phyloP scores from a whole-genome alignment of 1,284 basidiomycete species.

The Puccinia coronata region DNA sequence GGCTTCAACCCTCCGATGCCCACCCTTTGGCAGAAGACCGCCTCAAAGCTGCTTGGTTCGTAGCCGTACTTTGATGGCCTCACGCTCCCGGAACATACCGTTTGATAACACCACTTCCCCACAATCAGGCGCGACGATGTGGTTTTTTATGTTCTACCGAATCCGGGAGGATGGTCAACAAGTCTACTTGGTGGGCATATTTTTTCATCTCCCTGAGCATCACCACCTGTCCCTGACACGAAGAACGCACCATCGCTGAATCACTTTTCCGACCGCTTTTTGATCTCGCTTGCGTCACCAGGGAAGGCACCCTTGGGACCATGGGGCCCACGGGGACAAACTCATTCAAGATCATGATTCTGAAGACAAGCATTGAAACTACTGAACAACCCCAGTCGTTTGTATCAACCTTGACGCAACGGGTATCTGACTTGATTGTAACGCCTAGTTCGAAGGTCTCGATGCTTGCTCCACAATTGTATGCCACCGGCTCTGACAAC shows the following conservation, averaged over 20 bases:
- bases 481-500: too few species aligned
- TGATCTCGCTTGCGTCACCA: not conserved
- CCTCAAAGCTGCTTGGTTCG: conserved; percentile 41
- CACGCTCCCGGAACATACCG: not conserved
- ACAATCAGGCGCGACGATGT: conserved; percentile 39
- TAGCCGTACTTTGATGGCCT: not conserved
- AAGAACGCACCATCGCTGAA: not conserved
- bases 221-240: not conserved
- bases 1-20: conserved; percentile 45
- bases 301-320: conserved; percentile 48
- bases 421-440: too few species aligned
- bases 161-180: conserved; percentile 47
- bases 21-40: conserved; percentile 31
- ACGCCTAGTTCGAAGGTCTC: too few species aligned
- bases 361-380: too few species aligned
- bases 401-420: too few species aligned
- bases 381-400: too few species aligned
- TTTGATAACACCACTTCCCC: not conserved
- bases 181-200: conserved; percentile 31
- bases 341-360: conserved; percentile 26
- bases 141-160: conserved; percentile 48
- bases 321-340: conserved; percentile 37
- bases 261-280: not conserved
- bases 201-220: not conserved
- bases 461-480: too few species aligned